Percentiles rank a stretch among this genome's conserved stretches.
Conservation (phyloP, 495 filamentous ascomycete genomes). For the Daldinia vernicosa region DNA sequence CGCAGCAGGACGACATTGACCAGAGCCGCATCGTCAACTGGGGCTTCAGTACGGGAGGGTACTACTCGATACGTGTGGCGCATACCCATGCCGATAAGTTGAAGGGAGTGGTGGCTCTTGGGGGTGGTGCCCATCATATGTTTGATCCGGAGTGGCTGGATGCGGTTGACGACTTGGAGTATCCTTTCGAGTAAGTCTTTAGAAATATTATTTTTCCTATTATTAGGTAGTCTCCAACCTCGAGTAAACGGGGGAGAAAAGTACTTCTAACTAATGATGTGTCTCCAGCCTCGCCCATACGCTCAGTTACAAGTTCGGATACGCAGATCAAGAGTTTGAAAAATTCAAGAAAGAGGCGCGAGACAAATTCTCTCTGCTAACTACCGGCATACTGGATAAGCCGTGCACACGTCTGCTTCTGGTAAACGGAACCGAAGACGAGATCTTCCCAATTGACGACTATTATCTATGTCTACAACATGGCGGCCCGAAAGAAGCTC, state of each 20-base stretch:
- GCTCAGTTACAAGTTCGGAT: conserved; percentile 72
- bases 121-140: conserved; percentile 73
- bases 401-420: conserved; percentile 68
- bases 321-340: conserved; percentile 58
- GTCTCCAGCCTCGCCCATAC: conserved; percentile 61
- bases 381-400: conserved; percentile 69
- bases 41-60: conserved; percentile 76
- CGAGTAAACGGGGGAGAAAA: neutral
- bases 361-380: conserved; percentile 71
- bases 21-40: conserved; percentile 64
- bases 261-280: conserved; percentile 1
- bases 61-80: conserved; percentile 73
- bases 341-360: conserved; percentile 66
- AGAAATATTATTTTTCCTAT: neutral
- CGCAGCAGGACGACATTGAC: conserved; percentile 59
- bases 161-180: conserved; percentile 70
- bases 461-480: conserved; percentile 66
- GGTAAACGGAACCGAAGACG: conserved; percentile 73
- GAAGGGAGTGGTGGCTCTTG: conserved; percentile 67
- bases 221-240: no score
- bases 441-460: conserved; percentile 77
- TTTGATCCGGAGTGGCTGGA: conserved; percentile 70
- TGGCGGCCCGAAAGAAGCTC: conserved; percentile 70
- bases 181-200: conserved; percentile 70
- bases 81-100: conserved; percentile 70